These are phyloP conservation scores for Rhodotorula kratochvilovae DNA, from an alignment of 768 basidiomycete genomes.

Conservation along the genomic window DNA sequence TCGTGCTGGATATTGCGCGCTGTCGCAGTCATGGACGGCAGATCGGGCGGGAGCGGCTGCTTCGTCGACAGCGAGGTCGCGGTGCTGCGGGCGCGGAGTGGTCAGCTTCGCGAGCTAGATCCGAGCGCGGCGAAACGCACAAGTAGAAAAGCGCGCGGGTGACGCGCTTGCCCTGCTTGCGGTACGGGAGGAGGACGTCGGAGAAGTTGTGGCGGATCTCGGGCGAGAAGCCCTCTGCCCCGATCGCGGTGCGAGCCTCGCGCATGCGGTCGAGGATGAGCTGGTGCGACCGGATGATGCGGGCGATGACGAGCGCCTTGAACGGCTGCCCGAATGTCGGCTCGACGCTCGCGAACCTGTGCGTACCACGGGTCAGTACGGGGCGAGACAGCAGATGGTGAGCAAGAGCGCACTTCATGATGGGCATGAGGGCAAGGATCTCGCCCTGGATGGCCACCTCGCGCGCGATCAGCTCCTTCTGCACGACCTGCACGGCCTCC, in stretches of 20 bases:
- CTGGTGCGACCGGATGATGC: constrained; percentile 22
- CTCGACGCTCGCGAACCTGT: constrained; percentile 32
- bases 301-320: constrained; percentile 24
- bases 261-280: constrained; percentile 34
- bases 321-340: constrained; percentile 27
- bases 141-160: constrained; percentile 36
- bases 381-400: neutral
- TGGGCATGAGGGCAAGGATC: constrained; percentile 31
- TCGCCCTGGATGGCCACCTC: constrained; percentile 25
- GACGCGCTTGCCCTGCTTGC: constrained; percentile 34
- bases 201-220: constrained; percentile 26
- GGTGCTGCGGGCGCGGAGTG: neutral
- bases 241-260: constrained; percentile 32
- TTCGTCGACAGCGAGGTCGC: constrained; percentile 32
- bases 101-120: no score
- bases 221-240: constrained; percentile 24
- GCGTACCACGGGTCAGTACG: neutral
- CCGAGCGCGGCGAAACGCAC: neutral
- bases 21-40: constrained; percentile 19
- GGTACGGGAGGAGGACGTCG: constrained; percentile 27
- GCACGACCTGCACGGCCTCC: constrained; percentile 29
- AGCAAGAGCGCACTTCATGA: constrained; percentile 37
- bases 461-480: constrained; percentile 23
- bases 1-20: constrained; percentile 33
- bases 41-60: constrained; percentile 35